A percentile compares a stretch with the other conserved stretches of the same genome.
Evolutionary conservation across 495 filamentous ascomycete species (phyloP).

Genomic region (Stereocaulon alpinum): DNA sequence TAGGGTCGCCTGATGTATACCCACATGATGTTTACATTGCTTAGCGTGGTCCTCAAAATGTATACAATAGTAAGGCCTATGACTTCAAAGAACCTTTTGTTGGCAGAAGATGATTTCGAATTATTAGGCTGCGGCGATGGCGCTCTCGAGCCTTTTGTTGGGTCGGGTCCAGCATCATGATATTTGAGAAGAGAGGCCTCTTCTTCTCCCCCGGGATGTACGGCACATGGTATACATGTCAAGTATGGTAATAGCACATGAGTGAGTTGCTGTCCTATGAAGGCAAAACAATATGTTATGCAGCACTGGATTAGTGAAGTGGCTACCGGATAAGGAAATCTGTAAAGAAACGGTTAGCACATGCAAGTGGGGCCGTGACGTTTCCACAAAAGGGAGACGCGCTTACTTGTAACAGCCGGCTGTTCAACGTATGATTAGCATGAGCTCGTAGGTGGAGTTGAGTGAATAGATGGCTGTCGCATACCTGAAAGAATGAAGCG

Average conservation of each 20-base stretch:
- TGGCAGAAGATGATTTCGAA: not conserved
- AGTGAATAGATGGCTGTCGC: not conserved
- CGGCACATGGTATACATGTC: not conserved
- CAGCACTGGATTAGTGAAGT: constrained; percentile 7
- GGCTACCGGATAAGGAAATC: constrained; percentile 17
- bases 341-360: not conserved
- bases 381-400: not conserved
- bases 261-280: constrained; percentile 2
- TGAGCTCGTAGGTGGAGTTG: too few species aligned
- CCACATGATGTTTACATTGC: constrained; percentile 15
- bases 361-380: too few species aligned
- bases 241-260: not conserved
- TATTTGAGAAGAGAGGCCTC: not conserved
- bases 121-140: not conserved
- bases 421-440: not conserved
- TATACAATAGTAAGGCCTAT: not conserved
- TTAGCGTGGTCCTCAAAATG: constrained; percentile 1
- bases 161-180: not conserved
- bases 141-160: not conserved
- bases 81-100: constrained; percentile 4
- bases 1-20: not conserved
- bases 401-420: constrained; percentile 17
- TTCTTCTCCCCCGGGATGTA: not conserved
- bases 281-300: not conserved
- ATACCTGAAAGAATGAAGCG: constrained; percentile 9